Base-by-base conservation (phyloP, 2,329 filamentous ascomycete genomes). In the Ciborinia camelliae region DNA sequence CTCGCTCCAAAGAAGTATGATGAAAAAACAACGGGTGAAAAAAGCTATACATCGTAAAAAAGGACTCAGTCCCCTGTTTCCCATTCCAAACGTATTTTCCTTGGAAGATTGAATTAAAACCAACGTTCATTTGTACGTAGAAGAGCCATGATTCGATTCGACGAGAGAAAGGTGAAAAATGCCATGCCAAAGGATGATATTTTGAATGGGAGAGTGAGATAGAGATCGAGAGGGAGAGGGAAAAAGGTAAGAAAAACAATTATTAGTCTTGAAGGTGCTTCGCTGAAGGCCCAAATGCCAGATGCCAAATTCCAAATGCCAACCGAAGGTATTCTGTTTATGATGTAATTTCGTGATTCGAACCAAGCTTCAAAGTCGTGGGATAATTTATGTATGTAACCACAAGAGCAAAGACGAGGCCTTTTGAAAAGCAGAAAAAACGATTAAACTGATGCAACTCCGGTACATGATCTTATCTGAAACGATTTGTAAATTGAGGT, bases 11-110 rank as follows among this genome's bases (percentile, higher is more conserved):
- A 47, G 71, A 58, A 58, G 55, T 58, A 58, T 47, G 55, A 58
- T 58, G 55, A 18, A 37, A 23, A 58, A 55, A 47, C 65, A 58
- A 58, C 66, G 58, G 71, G 69, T 58, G n/a, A 66, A 71, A 67
- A 72, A 70, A 71, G 63, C 68, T 68, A 71, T 71, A 71, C 68
- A 71, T 72, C 71, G 66, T 73, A 64, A 70, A 69, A 66, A 58
- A 58, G 55, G 18, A n/a, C n/a, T n/a, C n/a, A n/a, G 41, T 35
- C 28, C 55, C 54, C 28, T 45, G 30, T 28, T 58, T 47, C 69
- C 68, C 70, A 58, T 47, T 47, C 41, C 55, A 47, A 47, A 47
- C 41, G 35, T 35, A 28, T 26, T 47, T 58, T 32, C n/a, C 55
- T 47, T 47, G 55, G 30, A 14, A 58, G 35, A 62, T 71, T 66